A percentile compares a stretch with the other conserved stretches of the same genome.
Evolutionary conservation across 2,329 filamentous ascomycete species (phyloP).

Genomic region (Colletotrichum salicis): DNA sequence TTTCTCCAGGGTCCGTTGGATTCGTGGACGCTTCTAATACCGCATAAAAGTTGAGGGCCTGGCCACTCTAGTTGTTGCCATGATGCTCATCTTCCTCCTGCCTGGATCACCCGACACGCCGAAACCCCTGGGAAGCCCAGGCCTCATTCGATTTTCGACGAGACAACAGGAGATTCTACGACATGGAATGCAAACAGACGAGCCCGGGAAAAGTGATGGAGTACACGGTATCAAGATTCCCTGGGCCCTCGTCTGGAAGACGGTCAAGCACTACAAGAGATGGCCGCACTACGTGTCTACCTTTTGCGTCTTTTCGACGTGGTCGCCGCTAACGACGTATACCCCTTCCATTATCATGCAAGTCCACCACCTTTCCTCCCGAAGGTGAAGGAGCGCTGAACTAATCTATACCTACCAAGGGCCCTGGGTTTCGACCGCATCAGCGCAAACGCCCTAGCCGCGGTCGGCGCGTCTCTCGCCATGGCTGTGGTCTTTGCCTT

Average conservation of each 20-base stretch:
- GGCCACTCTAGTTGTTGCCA: constrained; percentile 52
- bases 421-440: constrained; percentile 57
- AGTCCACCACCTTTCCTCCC: too few relatives aligned
- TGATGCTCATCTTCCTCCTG: constrained; percentile 53
- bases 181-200: constrained; percentile 47
- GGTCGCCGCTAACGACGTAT: constrained; percentile 63
- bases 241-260: constrained; percentile 53
- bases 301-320: constrained; percentile 62
- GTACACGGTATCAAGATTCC: constrained; percentile 50
- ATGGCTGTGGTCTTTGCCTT: constrained; percentile 60
- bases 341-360: constrained; percentile 58
- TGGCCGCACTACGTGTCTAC: constrained; percentile 62
- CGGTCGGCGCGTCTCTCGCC: constrained; percentile 54
- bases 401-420: constrained; percentile 36
- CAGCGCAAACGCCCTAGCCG: constrained; percentile 58
- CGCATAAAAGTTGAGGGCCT: constrained; percentile 53
- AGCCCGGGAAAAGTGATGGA: constrained; percentile 44
- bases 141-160: constrained; percentile 50
- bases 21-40: neutral
- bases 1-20: too few relatives aligned
- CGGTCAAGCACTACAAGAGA: constrained; percentile 54
- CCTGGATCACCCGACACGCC: constrained; percentile 55
- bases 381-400: neutral
- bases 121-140: constrained; percentile 49
- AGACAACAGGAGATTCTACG: constrained; percentile 47